Conservation (phyloP, 441 rosid species). For the Capsella rubella region DNA sequence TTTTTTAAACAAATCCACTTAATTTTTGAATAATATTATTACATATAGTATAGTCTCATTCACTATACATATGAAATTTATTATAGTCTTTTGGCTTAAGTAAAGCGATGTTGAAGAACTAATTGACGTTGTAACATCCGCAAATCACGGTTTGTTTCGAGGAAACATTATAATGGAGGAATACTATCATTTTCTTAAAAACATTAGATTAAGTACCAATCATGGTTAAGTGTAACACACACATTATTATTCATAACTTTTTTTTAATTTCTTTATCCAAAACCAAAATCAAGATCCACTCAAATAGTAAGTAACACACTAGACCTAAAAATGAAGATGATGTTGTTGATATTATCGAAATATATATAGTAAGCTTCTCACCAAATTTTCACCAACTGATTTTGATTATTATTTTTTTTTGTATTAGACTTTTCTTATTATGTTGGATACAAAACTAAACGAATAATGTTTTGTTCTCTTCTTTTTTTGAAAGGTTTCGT, state of each 20-base stretch:
- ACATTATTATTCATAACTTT: conserved; percentile 9
- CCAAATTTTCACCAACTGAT: not conserved
- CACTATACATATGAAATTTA: conserved; percentile 16
- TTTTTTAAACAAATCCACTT: conserved; percentile 11
- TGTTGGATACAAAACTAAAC: not conserved
- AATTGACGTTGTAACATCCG: conserved; percentile 47
- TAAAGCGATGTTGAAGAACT: conserved; percentile 45
- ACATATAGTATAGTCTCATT: conserved; percentile 18
- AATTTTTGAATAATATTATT: conserved; percentile 6
- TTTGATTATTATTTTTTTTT: not conserved
- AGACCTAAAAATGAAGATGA: too few species aligned
- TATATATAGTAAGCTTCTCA: not conserved
- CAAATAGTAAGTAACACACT: not conserved
- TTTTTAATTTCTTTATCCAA: not conserved
- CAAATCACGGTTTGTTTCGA: conserved; percentile 45
- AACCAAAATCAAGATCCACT: not conserved
- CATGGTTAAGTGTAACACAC: conserved; percentile 42
- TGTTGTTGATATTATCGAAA: not conserved
- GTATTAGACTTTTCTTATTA: not conserved
- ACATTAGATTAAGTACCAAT: conserved; percentile 37
- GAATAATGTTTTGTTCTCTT: not conserved
- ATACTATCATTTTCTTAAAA: conserved; percentile 23
- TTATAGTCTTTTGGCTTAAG: conserved; percentile 39
- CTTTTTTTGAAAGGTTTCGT: conserved; percentile 21
- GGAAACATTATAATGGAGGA: conserved; percentile 41